Evolutionary conservation across 192 early-diverging fungal species (phyloP).

Genomic region (Endogone sp.): DNA sequence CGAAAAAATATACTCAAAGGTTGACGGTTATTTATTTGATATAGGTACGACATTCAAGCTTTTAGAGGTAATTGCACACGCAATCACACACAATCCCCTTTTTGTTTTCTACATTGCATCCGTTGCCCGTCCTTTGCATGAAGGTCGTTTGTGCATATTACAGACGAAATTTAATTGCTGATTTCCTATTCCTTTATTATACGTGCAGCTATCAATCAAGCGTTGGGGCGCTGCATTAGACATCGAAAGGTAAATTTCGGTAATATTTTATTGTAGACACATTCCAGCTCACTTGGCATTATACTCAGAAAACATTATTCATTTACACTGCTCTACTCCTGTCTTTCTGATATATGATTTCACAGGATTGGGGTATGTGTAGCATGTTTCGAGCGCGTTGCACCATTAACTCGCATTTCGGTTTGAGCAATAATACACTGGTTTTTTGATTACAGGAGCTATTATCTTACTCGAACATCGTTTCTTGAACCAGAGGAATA

Average conservation of each 20-base stretch:
- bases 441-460: conserved; percentile 42
- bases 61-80: conserved; percentile 8
- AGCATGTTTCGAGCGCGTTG: not conserved
- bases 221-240: conserved; percentile 30
- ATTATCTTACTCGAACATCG: conserved; percentile 55
- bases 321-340: not conserved
- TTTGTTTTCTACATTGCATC: too few relatives aligned
- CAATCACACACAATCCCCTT: too few relatives aligned
- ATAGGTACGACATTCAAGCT: conserved; percentile 23
- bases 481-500: conserved; percentile 42
- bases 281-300: not conserved
- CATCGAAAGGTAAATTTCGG: conserved; percentile 19
- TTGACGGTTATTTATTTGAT: not conserved
- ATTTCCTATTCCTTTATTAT: not conserved
- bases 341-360: conserved; percentile 3
- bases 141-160: too few relatives aligned
- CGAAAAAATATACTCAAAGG: too few relatives aligned
- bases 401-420: conserved; percentile 7
- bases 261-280: not conserved
- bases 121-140: too few relatives aligned
- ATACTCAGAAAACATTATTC: not conserved
- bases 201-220: conserved; percentile 29
- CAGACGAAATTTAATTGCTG: too few relatives aligned
- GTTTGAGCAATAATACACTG: conserved; percentile 18
- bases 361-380: not conserved